Conservation (phyloP, 306 rosid species). For the Styphnolobium japonicum region DNA sequence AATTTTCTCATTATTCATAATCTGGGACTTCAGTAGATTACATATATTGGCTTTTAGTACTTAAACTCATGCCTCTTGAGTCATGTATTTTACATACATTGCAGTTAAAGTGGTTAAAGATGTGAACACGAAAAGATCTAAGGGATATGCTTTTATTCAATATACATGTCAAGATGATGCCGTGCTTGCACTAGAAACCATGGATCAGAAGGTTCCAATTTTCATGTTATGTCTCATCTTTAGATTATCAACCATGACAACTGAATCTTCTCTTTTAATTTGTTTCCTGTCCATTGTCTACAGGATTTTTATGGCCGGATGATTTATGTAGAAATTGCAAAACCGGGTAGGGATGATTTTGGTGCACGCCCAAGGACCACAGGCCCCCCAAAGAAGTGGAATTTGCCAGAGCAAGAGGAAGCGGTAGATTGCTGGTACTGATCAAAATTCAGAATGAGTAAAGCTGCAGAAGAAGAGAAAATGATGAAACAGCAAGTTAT, state of each 20-base stretch:
- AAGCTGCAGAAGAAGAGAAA: constrained; percentile 15
- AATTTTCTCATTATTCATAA: not conserved
- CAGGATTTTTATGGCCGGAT: constrained; percentile 66
- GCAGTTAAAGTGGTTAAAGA: constrained; percentile 72
- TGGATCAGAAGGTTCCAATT: constrained; percentile 78
- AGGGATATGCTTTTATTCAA: constrained; percentile 88
- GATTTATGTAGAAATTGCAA: constrained; percentile 70
- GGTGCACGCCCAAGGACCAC: constrained; percentile 47
- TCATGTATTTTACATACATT: not conserved
- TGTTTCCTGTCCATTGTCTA: not conserved
- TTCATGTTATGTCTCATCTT: not conserved
- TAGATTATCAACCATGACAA: not conserved
- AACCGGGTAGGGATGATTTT: constrained; percentile 48
- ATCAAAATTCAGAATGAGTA: constrained; percentile 23
- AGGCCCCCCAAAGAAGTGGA: constrained; percentile 72
- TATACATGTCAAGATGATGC: constrained; percentile 76
- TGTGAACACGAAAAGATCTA: constrained; percentile 48
- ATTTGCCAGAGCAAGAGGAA: constrained; percentile 51
- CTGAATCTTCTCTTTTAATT: not conserved
- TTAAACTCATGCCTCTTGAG: not conserved
- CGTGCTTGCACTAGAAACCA: constrained; percentile 78
- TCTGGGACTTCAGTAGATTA: not conserved
- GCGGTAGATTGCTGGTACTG: constrained; percentile 92
- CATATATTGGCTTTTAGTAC: not conserved
- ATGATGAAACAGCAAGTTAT: constrained; percentile 5